Base-by-base conservation (phyloP, 192 early-diverging fungal species). In the Rhizoclosmatium globosum region DNA sequence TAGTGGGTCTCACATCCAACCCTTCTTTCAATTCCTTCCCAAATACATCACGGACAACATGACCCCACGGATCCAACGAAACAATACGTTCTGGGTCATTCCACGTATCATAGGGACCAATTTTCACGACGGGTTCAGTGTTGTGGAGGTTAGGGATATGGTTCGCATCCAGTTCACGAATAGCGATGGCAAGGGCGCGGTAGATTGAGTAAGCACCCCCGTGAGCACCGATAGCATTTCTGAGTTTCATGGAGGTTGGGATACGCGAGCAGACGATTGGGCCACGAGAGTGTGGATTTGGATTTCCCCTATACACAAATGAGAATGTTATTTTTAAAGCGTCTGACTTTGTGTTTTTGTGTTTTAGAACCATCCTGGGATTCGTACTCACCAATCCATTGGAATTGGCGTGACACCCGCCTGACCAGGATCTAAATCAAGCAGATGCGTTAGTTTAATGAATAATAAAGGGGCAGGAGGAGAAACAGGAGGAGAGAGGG, bases 181-280 rank as follows among this genome's bases (percentile, higher is more conserved):
- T 95, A 42, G 95, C 96, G n/a, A 98, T 92, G 9, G 96, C 95
- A 48, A 98, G 81, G 6, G 95, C 93, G 60, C 94, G 93, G 83
- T 97, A 98, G 61, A 97, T 91, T 75, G 92, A 94, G 82, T 98
- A 97, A 6, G 95, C 91, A 4, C 95, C 96, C 68, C 95, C 95
- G 82, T 96, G 93, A 1, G 96, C 96, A 64, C 96, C 96, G 66
- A 96, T 94, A n/a, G 96, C 96, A 86, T 98, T 98, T 85, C 96
- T 86, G 62, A 94, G 84, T 64, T 92, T 92, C 53, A 98, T 88
- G 3, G 91, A 92, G 64, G 86, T 83, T 15, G 92, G 88, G 65
- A 92, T 89, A 31, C 94, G 90, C 46, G 95, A 96, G 4, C 91
- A 92, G 39, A 96, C 87, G 46, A 98, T 87, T n/a, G 96, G 95